Base-by-base conservation (phyloP, 2,329 filamentous ascomycete genomes). In the Fonsecaea pedrosoi region DNA sequence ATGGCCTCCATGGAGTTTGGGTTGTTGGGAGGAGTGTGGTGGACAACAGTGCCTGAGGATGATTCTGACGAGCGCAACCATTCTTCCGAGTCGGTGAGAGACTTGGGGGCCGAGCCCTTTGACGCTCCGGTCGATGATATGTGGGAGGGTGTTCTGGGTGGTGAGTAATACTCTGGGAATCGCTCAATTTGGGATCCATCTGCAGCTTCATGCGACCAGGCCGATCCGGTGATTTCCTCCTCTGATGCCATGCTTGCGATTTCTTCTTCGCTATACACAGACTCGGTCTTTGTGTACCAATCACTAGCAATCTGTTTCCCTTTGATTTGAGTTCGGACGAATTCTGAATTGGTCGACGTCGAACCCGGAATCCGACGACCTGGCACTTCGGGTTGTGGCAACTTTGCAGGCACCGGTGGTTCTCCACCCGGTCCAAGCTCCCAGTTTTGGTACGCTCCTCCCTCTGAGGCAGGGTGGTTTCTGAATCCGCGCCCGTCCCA, bases 401-500 rank as follows among this genome's bases (percentile, higher is more conserved):
- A 18, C 15, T 48, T 18, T 18, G 42, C 42, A 5, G 12, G 12
- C 38, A 6, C 38, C 15, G 10, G 12, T 12, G 12, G 12, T 15
- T 5, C 38, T 42, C 42, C 42, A 10, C 10, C n/a, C 6, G 4
- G n/a, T 48, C n/a, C 7, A 18, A 48, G 8, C 7, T 48, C n/a
- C 42, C 42, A 48, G 42, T 48, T 48, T 48, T 12, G 15, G 42
- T 48, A 48, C 8, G 42, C 42, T 9, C 42, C 42, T 2, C 42
- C 42, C 15, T 48, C 42, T 4, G 42, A 48, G 3, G 42, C 42
- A 48, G 42, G 42, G n/a, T 48, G 42, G n/a, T 21, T 21, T 48
- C 42, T 48, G 42, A 48, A 48, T 18, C 42, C 42, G 9, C n/a
- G n/a, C 10, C 42, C 42, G n/a, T 48, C 42, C 42, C 42, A 48